phyloP scores from a whole-genome alignment of 257 asterid species.

The Fraxinus pennsylvanica region DNA sequence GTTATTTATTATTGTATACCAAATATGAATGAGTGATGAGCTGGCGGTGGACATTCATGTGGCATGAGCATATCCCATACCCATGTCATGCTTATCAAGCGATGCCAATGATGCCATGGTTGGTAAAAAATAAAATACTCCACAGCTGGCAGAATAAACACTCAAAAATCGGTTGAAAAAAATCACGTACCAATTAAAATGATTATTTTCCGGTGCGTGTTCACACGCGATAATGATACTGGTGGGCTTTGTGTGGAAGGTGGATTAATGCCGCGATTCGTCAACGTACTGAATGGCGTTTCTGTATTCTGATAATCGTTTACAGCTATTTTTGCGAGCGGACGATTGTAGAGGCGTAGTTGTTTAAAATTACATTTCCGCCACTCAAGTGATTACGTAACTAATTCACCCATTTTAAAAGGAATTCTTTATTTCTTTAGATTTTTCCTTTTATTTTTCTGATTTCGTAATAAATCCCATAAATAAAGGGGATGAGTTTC shows the following conservation, averaged over 20 bases:
- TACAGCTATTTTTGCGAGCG: constrained; percentile 40
- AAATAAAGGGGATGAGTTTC: neutral
- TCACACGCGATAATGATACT: neutral
- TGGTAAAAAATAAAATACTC: constrained; percentile 13
- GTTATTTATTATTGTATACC: neutral
- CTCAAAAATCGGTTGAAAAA: neutral
- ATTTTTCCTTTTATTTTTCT: neutral
- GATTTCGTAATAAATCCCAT: neutral
- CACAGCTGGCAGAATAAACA: neutral
- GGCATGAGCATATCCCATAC: constrained; percentile 21
- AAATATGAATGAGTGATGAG: constrained; percentile 33
- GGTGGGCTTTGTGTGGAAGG: neutral
- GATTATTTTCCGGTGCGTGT: neutral
- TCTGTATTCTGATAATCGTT: constrained; percentile 26
- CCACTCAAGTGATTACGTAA: constrained; percentile 38
- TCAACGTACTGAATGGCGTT: constrained; percentile 40
- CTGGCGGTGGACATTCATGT: constrained; percentile 39
- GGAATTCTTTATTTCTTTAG: neutral
- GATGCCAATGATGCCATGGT: constrained; percentile 24
- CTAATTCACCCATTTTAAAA: neutral
- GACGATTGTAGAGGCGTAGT: constrained; percentile 21
- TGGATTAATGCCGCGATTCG: constrained; percentile 30
- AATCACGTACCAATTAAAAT: neutral
- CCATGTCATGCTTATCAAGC: constrained; percentile 35
- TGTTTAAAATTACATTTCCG: constrained; percentile 20